Conservation (phyloP, 768 basidiomycete species). For the Gymnopilus dilepis region DNA sequence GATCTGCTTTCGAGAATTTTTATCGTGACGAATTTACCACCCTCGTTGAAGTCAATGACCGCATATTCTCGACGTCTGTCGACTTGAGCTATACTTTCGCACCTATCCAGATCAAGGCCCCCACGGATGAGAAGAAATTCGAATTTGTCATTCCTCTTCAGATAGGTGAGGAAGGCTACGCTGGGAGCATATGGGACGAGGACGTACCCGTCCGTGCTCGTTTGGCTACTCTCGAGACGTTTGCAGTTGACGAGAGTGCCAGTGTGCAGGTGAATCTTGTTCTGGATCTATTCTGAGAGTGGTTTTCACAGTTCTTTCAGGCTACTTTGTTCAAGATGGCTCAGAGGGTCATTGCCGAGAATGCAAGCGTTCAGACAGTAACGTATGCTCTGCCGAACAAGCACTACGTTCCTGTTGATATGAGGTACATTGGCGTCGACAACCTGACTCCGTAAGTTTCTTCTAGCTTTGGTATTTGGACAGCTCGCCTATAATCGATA, state of each 20-base stretch:
- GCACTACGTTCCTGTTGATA: slow-evolving; percentile 91
- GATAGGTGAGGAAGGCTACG: slow-evolving; percentile 36
- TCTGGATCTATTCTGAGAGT: neutral
- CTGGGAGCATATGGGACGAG: slow-evolving; percentile 64
- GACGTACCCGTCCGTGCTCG: slow-evolving; percentile 58
- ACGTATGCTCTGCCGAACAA: slow-evolving; percentile 89
- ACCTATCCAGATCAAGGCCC: slow-evolving; percentile 49
- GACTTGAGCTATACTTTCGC: slow-evolving; percentile 75
- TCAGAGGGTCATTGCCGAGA: slow-evolving; percentile 70
- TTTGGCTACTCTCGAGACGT: slow-evolving; percentile 73
- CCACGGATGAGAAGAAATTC: slow-evolving; percentile 57
- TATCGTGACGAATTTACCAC: slow-evolving; percentile 90
- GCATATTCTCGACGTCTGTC: slow-evolving; percentile 89
- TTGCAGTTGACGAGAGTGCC: slow-evolving; percentile 88
- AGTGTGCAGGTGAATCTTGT: slow-evolving; percentile 77
- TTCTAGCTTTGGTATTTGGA: neutral
- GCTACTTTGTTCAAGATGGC: slow-evolving; percentile 94
- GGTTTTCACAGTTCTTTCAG: slow-evolving; percentile 40
- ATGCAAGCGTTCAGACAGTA: slow-evolving; percentile 60
- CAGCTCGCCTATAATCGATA: neutral
- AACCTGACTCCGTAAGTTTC: slow-evolving; percentile 66
- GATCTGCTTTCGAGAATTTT: slow-evolving; percentile 84
- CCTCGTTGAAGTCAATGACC: slow-evolving; percentile 79
- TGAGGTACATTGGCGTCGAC: slow-evolving; percentile 73
- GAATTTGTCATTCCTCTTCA: slow-evolving; percentile 50